Evolutionary conservation across 2,329 filamentous ascomycete genomes (phyloP), one percentile per base, ranked within the genome.

Genomic region (Exserohilum rostratum): DNA sequence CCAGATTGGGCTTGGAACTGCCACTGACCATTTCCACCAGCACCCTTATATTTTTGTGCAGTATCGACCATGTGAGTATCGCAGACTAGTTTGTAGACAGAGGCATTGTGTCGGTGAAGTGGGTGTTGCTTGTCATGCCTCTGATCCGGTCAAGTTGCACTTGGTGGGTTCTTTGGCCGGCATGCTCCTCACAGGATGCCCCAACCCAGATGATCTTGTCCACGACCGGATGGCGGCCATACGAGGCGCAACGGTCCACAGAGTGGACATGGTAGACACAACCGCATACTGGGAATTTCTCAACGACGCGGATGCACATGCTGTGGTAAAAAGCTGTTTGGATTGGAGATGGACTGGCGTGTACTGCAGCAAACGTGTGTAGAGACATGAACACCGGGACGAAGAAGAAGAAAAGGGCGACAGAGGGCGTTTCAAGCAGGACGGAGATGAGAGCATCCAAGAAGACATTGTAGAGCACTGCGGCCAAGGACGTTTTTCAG

Each of bases 281-380:
- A 20, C 72, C 72, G 45, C 73, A 76, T n/a, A 68, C 70, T 3
- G 73, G 66, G 46, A 70, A 76, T 45, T 67, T 69, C 50, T 76
- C 73, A 15, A 75, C 64, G 18, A 76, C 59, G 20, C 70, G 68
- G 40, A 74, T 61, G 46, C 73, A 76, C 73, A 76, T 76, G 18
- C 20, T 63, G 51, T 12, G 34, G 46, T 31, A 6, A 15, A 18
- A 25, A 25, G n/a, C 13, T 25, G 20, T 30, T 37, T 15, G 33
- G 31, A 30, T 39, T 31, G 20, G 2, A 0, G 3, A 15, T n/a
- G 29, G 11, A 35, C 11, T 46, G 29, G 6, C 31, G n/a, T 35
- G 39, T 29, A 35, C 20, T 22, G 13, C 15, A 37, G 17, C 11
- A 13, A 15, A 2, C 22, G 30, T 13, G 20, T 4, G 22, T 25